Percentiles rank a stretch among this genome's conserved stretches.
These are phyloP conservation scores for Aspergillus jensenii DNA, from an alignment of 2,329 filamentous ascomycete species.

Conservation along the genomic window DNA sequence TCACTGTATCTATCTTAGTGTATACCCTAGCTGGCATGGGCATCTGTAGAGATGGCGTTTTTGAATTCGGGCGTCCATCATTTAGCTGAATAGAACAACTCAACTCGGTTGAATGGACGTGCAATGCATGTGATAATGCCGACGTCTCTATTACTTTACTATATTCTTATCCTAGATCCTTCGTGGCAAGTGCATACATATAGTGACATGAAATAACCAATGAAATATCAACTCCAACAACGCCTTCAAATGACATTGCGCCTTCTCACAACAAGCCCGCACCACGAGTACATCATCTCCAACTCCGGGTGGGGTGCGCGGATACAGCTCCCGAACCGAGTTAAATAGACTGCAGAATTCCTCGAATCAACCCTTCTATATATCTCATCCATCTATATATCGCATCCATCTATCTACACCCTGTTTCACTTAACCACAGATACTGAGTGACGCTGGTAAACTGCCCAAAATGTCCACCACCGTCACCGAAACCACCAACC, in stretches of 20 bases:
- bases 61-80: constrained; percentile 10
- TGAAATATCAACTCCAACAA: not conserved
- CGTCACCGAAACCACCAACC: constrained; percentile 9
- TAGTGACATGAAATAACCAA: not conserved
- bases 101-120: not conserved
- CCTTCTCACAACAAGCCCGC: constrained; percentile 11
- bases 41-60: constrained; percentile 35
- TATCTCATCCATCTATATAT: not conserved
- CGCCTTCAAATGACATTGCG: constrained; percentile 11
- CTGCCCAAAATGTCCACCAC: constrained; percentile 12
- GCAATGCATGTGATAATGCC: not conserved
- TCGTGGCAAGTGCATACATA: not conserved
- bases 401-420: not conserved
- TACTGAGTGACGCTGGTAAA: not conserved
- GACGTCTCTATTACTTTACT: not conserved
- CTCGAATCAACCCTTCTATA: not conserved
- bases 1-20: constrained; percentile 13
- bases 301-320: constrained; percentile 35
- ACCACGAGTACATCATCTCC: constrained; percentile 32
- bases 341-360: not conserved
- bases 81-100: not conserved
- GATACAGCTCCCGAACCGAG: not conserved
- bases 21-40: constrained; percentile 33
- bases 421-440: not conserved
- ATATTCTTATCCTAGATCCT: not conserved